Conservation (phyloP, 306 rosid genomes). For the Pyrus betulifolia region DNA sequence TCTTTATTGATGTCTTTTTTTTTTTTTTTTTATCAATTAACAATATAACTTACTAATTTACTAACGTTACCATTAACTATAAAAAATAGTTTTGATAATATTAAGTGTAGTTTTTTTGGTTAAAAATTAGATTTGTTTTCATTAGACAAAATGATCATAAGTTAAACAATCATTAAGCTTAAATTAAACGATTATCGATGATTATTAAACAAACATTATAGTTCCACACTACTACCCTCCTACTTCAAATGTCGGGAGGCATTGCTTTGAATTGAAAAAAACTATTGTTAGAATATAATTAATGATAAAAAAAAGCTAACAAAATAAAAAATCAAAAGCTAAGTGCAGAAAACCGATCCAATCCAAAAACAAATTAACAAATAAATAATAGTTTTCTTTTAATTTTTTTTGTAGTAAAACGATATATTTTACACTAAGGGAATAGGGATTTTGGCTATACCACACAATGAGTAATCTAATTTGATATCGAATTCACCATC, state of each 20-base stretch:
- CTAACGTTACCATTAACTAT: no score
- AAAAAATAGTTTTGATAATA: no score
- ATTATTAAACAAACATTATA: no score
- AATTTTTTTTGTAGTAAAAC: no score
- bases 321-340: not conserved
- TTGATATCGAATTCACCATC: fast-evolving
- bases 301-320: not conserved
- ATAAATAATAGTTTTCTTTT: no score
- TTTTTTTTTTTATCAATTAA: no score
- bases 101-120: no score
- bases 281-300: not conserved
- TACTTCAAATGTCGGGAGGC: not conserved
- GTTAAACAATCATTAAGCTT: not conserved
- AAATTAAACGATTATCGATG: not conserved
- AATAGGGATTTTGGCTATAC: fast-evolving
- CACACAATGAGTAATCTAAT: no score
- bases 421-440: no score
- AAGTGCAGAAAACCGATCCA: not conserved
- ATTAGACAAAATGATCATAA: not conserved
- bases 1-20: no score
- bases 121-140: no score
- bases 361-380: not conserved
- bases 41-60: no score
- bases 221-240: not conserved
- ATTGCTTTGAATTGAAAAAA: not conserved